Base-by-base conservation (phyloP, 495 filamentous ascomycete genomes). In the Penicillium flavigenum region DNA sequence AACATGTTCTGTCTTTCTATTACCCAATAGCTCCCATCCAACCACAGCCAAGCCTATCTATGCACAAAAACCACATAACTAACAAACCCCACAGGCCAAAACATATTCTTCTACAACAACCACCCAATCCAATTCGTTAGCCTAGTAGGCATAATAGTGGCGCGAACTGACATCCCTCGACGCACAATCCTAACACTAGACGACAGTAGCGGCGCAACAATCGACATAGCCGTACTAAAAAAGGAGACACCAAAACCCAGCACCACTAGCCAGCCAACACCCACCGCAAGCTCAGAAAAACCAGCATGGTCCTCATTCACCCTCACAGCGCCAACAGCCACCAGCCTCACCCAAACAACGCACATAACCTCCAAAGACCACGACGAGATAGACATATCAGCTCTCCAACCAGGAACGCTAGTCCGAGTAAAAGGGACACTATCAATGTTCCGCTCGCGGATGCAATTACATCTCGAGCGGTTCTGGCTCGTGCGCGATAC, bases 71-170 rank as follows among this genome's bases (percentile, higher is more conserved):
- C 12, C 12, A 46, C 14, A 19, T 41, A 16, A 47, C 57, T 50
- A 52, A 61, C 55, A 44, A 27, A 34, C 7, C 14, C 11, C 34
- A 14, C 58, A 92, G 87, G 83, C 51, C 85, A 90, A 69, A 75
- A 85, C 63, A 73, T 93, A 19, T 94, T 83, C 75, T 92, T 93
- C 75, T 79, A 87, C 75, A 66, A 80, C 34, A 97, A 97, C 76
- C 91, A 98, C 71, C 94, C 95, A 0, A 88, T 98, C 57, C 86
- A 86, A 79, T 96, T 85, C 82, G 83, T 94, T 41, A 83, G 86
- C 59, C 63, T 97, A 17, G 80, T 87, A 22, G 94, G 93, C 12
- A 27, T 81, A 12, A 81, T 98, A 19, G 87, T 96, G 47, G 88
- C 89, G 12, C 77, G 91, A 52, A 86, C 90, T 56, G 83, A 90